Base-by-base conservation (phyloP, 2,329 filamentous ascomycete genomes). In the Hymenoscyphus salicellus region DNA sequence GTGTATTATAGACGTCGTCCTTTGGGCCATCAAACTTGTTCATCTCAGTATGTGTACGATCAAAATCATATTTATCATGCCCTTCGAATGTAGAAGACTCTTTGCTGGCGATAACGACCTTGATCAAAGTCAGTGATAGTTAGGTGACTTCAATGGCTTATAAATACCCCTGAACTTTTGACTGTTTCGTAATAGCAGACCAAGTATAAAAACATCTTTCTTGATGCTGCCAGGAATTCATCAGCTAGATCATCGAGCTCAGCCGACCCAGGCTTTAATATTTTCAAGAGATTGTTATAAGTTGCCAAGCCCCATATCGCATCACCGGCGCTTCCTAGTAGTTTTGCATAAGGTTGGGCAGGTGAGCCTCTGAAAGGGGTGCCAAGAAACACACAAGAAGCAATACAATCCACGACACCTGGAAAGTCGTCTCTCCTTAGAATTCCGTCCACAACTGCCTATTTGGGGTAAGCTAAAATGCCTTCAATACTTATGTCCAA, bases 381-480 rank as follows among this genome's bases (percentile, higher is more conserved):
- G 14, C 58, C 62, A 46, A 64, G 58, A 32, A 64, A 64, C 16
- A 64, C 46, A 28, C 58, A 55, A 26, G 38, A 60, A 16, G 46
- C 36, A 32, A 61, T 57, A 56, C 46, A 55, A n/a, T 61, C 52
- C 23, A 64, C 20, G 23, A 64, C 60, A 1, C n/a, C 43, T 6
- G 58, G 49, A 32, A 46, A 61, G 17, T 57, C 20, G 23, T 64
- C 62, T 26, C 26, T 41, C 8, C 52, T 58, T 11, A 49, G 17
- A 7, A 56, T 41, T 5, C 46, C 49, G 5, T 61, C 38, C n/a
- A 58, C 52, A 17, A 64, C 43, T 17, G 77, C 55, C 55, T 58
- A 23, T 30, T 33, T 20, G 55, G 7, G 11, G 20, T 36, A 20
- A 58, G 55, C n/a, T 23, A 58, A 20, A 58, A 16, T 38, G 16